phyloP scores from a whole-genome alignment of 768 basidiomycete species.

The Tylopilus plumbeoviolaceoides region DNA sequence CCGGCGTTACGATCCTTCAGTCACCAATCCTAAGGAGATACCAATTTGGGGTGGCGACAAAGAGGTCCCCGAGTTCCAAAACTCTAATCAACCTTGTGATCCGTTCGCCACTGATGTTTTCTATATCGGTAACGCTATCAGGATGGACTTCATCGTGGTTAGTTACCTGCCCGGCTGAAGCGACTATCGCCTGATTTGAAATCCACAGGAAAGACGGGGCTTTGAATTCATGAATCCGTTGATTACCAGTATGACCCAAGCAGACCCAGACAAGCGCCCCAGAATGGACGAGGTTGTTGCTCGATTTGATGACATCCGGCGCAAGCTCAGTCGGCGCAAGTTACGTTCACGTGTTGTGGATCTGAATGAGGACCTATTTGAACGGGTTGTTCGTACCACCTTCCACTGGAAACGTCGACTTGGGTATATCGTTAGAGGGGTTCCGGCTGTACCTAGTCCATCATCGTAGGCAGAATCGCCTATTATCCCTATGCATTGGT shows the following conservation, averaged over 20 bases:
- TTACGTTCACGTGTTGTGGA: conserved; percentile 23
- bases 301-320: conserved; percentile 24
- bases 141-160: no score
- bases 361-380: conserved; percentile 10
- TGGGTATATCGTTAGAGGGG: conserved; percentile 6
- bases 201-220: not conserved
- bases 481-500: no score
- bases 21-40: no score
- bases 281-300: conserved; percentile 34
- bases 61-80: no score
- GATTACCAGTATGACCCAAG: conserved; percentile 30
- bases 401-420: conserved; percentile 27
- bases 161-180: not conserved
- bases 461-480: not conserved
- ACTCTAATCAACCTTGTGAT: no score
- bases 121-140: no score
- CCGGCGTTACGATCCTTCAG: no score
- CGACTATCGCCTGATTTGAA: not conserved
- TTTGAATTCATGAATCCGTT: conserved; percentile 20
- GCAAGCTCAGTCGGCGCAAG: conserved; percentile 18
- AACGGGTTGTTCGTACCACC: conserved; percentile 6
- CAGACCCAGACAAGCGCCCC: conserved; percentile 33
- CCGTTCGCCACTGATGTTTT: no score
- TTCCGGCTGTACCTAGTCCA: conserved; percentile 15
- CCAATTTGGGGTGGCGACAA: no score